These are phyloP conservation scores for Hypoxylon sp. DNA, from an alignment of 2,329 filamentous ascomycete species.

Conservation along the genomic window DNA sequence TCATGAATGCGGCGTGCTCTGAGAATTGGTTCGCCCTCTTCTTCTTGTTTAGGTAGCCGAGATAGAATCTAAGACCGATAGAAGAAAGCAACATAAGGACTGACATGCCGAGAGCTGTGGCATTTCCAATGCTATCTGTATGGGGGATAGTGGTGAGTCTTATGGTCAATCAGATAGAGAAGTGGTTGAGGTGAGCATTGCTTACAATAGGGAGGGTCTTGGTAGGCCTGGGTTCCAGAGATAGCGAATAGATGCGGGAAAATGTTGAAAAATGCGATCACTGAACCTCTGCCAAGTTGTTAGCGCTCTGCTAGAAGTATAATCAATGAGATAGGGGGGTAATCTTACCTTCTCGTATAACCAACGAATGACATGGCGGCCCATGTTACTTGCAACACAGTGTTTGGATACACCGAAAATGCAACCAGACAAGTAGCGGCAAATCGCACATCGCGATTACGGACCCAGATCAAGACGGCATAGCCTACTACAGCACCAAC, in stretches of 20 bases:
- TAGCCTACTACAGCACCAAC: conserved; percentile 42
- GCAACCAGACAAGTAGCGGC: conserved; percentile 47
- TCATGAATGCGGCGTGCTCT: conserved; percentile 19
- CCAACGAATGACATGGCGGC: conserved; percentile 48
- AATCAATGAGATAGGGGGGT: neutral
- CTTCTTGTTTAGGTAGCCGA: conserved; percentile 41
- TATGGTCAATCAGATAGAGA: too few relatives aligned
- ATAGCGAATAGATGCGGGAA: conserved; percentile 46
- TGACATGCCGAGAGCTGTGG: conserved; percentile 38
- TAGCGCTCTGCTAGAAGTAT: neutral
- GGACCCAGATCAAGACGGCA: conserved; percentile 44
- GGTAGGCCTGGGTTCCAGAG: conserved; percentile 46
- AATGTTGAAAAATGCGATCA: conserved; percentile 45
- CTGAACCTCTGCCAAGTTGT: conserved; percentile 36
- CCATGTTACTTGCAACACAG: conserved; percentile 47
- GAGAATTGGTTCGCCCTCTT: conserved; percentile 40
- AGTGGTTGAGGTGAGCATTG: neutral
- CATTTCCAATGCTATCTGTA: conserved; percentile 43
- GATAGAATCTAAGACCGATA: conserved; percentile 36
- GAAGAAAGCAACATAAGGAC: conserved; percentile 40
- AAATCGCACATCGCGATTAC: conserved; percentile 42
- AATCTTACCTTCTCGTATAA: conserved; percentile 46
- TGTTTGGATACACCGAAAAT: conserved; percentile 44
- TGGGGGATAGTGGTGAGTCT: conserved; percentile 16
- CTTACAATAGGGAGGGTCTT: conserved; percentile 48